A percentile compares a stretch with the other conserved stretches of the same genome.
These are phyloP conservation scores for Talaromyces piceae DNA, from an alignment of 2,329 filamentous ascomycete genomes.

Conservation along the genomic window DNA sequence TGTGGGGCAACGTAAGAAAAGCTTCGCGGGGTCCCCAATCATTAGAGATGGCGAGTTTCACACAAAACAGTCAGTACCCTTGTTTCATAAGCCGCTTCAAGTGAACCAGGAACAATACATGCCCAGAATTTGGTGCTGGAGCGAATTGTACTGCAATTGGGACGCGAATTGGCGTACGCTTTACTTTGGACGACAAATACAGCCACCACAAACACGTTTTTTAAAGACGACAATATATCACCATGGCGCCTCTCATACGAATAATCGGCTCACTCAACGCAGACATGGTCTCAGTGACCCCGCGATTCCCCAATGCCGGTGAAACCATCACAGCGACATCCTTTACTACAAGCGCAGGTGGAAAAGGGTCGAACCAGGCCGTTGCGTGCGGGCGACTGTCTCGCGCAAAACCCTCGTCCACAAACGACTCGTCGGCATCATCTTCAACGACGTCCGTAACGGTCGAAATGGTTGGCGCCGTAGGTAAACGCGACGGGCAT, in stretches of 20 bases:
- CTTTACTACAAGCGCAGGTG: slow-evolving; percentile 75
- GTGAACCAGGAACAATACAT: no score
- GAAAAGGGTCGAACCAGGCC: slow-evolving; percentile 94
- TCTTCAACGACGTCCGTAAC: slow-evolving; percentile 24
- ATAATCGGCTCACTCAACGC: slow-evolving; percentile 91
- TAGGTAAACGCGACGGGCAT: slow-evolving; percentile 54
- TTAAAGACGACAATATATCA: not conserved
- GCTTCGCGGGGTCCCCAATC: no score
- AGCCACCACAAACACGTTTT: not conserved
- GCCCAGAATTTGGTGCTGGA: no score
- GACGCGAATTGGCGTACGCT: no score
- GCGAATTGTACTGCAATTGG: no score
- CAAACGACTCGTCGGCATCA: slow-evolving; percentile 15
- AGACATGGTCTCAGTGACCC: slow-evolving; percentile 82
- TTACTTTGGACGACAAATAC: no score
- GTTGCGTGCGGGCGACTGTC: slow-evolving; percentile 81
- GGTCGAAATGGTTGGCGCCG: slow-evolving; percentile 67
- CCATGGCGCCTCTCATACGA: slow-evolving; percentile 54
- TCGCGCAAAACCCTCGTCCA: slow-evolving; percentile 36
- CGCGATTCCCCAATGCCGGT: slow-evolving; percentile 72
- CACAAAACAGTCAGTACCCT: no score
- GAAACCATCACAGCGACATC: slow-evolving; percentile 77
- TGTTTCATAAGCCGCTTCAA: no score
- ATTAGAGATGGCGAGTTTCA: no score
- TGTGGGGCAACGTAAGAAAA: no score